Evolutionary conservation across 345 rosid genomes (phyloP).

Genomic region (Brassica napus): Da-Ae NC_063445.1:4196501-4197000

Average conservation of each 20-base stretch:
- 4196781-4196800: not conserved
- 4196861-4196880: not conserved
- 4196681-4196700: no score
- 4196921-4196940: not conserved
- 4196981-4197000: no score
- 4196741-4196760: not conserved
- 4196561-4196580: no score
- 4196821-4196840: not conserved
- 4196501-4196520: slow-evolving; percentile 31
- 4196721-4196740: not conserved
- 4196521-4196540: not conserved
- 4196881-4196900: not conserved
- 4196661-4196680: no score
- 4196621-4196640: no score
- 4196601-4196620: no score
- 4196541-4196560: not conserved
- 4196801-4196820: not conserved
- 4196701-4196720: no score
- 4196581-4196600: no score
- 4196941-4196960: no score
- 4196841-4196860: not conserved
- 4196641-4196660: no score
- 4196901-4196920: not conserved
- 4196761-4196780: not conserved
- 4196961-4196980: no score